Evolutionary conservation across 2,329 filamentous ascomycete genomes (phyloP).

Genomic region (Colletotrichum zoysiae): DNA sequence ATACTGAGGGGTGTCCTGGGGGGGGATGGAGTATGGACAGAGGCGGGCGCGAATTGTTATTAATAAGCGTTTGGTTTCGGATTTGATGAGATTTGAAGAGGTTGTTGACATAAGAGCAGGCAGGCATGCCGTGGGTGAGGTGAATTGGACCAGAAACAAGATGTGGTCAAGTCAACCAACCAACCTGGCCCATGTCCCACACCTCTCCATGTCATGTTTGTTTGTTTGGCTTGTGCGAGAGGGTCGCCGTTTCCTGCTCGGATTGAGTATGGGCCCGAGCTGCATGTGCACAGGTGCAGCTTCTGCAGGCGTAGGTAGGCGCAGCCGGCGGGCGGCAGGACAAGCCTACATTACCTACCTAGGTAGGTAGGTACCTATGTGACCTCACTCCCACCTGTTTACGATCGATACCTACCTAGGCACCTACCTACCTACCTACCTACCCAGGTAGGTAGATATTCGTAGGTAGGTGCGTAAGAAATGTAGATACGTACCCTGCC

Average conservation of each 20-base stretch:
- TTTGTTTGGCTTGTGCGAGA: slow-evolving; percentile 1
- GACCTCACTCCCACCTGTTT: too few species aligned
- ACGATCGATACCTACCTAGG: too few species aligned
- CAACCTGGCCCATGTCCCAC: slow-evolving; percentile 11
- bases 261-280: slow-evolving; percentile 30
- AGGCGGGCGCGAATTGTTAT: slow-evolving; percentile 13
- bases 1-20: slow-evolving; percentile 9
- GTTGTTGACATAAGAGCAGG: slow-evolving; percentile 33
- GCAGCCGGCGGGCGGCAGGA: slow-evolving; percentile 5
- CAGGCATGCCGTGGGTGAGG: slow-evolving; percentile 15
- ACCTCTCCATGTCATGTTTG: too few species aligned
- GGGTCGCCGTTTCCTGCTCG: slow-evolving; percentile 9
- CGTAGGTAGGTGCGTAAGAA: too few species aligned
- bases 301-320: slow-evolving; percentile 4
- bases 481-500: background rate
- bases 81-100: slow-evolving; percentile 8
- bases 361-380: too few species aligned
- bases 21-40: background rate
- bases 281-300: slow-evolving; percentile 12
- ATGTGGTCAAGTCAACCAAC: slow-evolving; percentile 22
- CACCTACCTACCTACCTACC: too few species aligned
- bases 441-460: too few species aligned
- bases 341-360: background rate
- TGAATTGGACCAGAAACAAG: slow-evolving; percentile 14
- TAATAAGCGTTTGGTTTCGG: slow-evolving; percentile 1